Percentiles rank a stretch among this genome's conserved stretches.
These are phyloP conservation scores for Cercophora newfieldiana DNA, from an alignment of 495 filamentous ascomycete species.

Conservation along the genomic window DNA sequence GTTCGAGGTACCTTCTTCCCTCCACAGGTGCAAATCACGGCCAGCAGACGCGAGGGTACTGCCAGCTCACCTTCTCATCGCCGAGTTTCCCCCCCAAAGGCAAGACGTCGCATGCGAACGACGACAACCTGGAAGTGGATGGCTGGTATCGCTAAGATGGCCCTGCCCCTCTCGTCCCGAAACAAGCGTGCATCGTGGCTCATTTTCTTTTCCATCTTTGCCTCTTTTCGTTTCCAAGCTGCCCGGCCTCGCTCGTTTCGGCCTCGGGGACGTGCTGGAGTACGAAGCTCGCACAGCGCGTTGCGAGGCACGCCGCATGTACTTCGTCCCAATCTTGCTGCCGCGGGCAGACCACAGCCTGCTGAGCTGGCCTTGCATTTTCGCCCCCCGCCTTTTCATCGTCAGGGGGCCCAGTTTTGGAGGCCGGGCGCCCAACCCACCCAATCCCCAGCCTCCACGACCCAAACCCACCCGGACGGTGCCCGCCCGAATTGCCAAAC, in stretches of 20 bases:
- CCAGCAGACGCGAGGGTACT: background rate
- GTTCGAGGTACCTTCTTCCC: no score
- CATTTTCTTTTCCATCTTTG: background rate
- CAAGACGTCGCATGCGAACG: conserved; percentile 1
- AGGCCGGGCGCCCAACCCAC: conserved; percentile 17
- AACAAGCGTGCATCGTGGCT: conserved; percentile 22
- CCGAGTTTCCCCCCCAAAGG: background rate
- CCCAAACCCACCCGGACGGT: conserved; percentile 28
- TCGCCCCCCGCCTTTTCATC: conserved; percentile 28
- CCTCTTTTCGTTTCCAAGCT: background rate
- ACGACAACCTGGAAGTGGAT: background rate
- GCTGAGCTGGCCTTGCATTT: conserved; percentile 41
- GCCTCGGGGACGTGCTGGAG: background rate
- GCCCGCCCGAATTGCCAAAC: conserved; percentile 25
- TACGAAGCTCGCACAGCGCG: conserved; percentile 7
- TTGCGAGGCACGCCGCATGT: background rate
- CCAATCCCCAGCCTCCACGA: conserved; percentile 39
- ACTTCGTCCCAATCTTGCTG: background rate
- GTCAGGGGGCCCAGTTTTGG: conserved; percentile 25
- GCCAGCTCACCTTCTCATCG: conserved; percentile 15
- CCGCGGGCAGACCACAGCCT: conserved; percentile 24
- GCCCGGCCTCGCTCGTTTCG: conserved; percentile 3
- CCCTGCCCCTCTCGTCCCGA: conserved; percentile 20
- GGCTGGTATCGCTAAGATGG: background rate
- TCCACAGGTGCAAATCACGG: background rate